Evolutionary conservation across 2,329 filamentous ascomycete genomes (phyloP).

Genomic region (Alternaria metachromatica): DNA sequence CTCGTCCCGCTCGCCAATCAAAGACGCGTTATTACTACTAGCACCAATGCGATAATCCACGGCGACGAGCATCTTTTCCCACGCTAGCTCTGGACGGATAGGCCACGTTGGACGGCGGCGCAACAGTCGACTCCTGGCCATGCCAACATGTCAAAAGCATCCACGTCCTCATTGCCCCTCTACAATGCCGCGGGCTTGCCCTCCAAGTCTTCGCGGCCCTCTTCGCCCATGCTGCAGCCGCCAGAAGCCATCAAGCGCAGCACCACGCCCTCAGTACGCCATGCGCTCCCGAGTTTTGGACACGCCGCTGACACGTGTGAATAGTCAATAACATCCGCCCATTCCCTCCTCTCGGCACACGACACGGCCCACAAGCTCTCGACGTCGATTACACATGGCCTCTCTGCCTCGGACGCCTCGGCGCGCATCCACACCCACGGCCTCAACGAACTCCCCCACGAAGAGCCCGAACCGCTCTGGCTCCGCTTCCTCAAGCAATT

Average conservation of each 20-base stretch:
- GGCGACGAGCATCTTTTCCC: conserved; percentile 1
- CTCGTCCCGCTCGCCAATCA: background rate
- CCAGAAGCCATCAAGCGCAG: conserved; percentile 36
- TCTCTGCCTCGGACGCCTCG: conserved; percentile 81
- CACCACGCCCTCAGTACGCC: conserved; percentile 39
- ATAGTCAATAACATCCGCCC: conserved; percentile 56
- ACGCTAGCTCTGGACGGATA: conserved; percentile 20
- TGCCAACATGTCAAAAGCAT: conserved; percentile 69
- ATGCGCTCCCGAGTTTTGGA: conserved; percentile 4
- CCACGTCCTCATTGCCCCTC: conserved; percentile 64
- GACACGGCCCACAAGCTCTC: conserved; percentile 79
- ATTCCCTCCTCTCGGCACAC: conserved; percentile 72
- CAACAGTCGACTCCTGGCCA: conserved; percentile 47
- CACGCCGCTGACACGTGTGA: conserved; percentile 26
- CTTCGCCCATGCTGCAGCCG: conserved; percentile 40
- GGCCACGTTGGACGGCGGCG: conserved; percentile 43
- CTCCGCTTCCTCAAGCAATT: conserved; percentile 95
- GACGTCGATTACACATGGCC: conserved; percentile 82
- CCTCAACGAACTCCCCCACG: conserved; percentile 92
- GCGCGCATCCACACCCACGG: conserved; percentile 81
- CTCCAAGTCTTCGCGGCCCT: conserved; percentile 35
- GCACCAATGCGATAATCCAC: conserved; percentile 35
- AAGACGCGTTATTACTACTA: conserved; percentile 6
- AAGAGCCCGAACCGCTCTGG: conserved; percentile 93
- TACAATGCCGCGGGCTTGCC: conserved; percentile 55